Evolutionary conservation across 1,139 yeast species (phyloP), one percentile per base, ranked within the genome.

Genomic region (Suhomyces wounanorum): DNA sequence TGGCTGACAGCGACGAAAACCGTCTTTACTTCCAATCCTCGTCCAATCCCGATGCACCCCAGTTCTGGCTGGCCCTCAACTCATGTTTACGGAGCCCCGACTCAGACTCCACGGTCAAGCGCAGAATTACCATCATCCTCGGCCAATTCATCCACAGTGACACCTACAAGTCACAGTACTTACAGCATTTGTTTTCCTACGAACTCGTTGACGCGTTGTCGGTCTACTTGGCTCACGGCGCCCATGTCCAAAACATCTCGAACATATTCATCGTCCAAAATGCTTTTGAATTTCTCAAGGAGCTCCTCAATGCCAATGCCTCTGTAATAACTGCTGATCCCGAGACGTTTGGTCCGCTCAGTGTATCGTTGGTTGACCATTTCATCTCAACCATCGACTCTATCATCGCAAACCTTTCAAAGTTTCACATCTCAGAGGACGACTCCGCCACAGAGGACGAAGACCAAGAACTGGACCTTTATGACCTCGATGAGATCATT

Each of bases 1-100:
- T 69, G 41, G 80, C 81, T 6, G 72, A 70, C 55, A 72, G 65
- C 53, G 77, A 72, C 48, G 49, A 49, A 8, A 76, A 75, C 58
- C 51, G 80, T 36, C 52, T 52, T 2, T 58, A 51, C 31, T 49
- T 73, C 26, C 56, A 59, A 44, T 40, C 48, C 30, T 36, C 38
- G 16, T 16, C 23, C 21, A 25, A 25, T 21, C 36, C 43, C 10
- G 50, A 52, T 13, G 52, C 55, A 16, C 44, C 45, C n/a, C 50
- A 47, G 28, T 64, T 70, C 47, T 70, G 75, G 76, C 18, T 9
- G 40, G 40, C 35, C 26, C 31, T 48, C 40, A 28, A 30, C 18
- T 3, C 17, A 11, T 26, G 46, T 36, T 43, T 51, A 38, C 30
- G 23, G 11, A 45, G 43, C 40, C 18, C 46, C 7, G 17, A 30